These are phyloP conservation scores for Lipomyces yamadae DNA, from an alignment of 805 yeast genomes.

Conservation along the genomic window DNA sequence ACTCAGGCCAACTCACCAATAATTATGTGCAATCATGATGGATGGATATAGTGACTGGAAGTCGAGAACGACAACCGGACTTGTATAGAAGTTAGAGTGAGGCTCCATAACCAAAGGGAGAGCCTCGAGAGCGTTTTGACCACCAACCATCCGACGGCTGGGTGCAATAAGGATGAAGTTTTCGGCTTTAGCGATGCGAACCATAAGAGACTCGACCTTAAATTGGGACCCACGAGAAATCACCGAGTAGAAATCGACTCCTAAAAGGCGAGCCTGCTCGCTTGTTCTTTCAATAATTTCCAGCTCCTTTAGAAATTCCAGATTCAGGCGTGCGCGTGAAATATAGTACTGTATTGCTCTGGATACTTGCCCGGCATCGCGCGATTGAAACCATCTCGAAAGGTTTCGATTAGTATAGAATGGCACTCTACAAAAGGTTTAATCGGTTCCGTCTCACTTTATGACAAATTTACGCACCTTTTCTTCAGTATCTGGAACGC, in stretches of 20 bases:
- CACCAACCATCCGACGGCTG: constrained; percentile 74
- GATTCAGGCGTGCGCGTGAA: constrained; percentile 52
- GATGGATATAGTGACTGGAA: constrained; percentile 96
- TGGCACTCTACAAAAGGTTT: constrained; percentile 56
- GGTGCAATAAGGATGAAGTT: constrained; percentile 78
- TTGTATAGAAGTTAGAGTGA: constrained; percentile 76
- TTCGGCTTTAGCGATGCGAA: constrained; percentile 76
- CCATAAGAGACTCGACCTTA: constrained; percentile 84
- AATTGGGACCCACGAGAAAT: constrained; percentile 91
- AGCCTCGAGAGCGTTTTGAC: constrained; percentile 83
- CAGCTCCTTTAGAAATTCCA: constrained; percentile 58
- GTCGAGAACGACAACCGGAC: constrained; percentile 88
- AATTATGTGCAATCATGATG: constrained; percentile 85
- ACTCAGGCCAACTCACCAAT: constrained; percentile 55
- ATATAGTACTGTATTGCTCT: constrained; percentile 55
- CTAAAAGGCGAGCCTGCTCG: constrained; percentile 84
- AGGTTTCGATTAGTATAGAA: constrained; percentile 57
- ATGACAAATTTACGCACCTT: not conserved
- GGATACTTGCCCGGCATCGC: constrained; percentile 39
- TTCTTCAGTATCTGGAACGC: constrained; percentile 68
- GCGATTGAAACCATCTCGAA: constrained; percentile 52
- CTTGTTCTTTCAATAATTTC: constrained; percentile 70
- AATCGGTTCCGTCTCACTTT: not conserved
- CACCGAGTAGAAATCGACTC: constrained; percentile 87
- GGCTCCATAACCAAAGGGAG: constrained; percentile 96